A percentile compares a stretch with the other conserved stretches of the same genome.
phyloP scores from a whole-genome alignment of 2,329 filamentous ascomycete species.

The Cladorrhinum sp. region DNA sequence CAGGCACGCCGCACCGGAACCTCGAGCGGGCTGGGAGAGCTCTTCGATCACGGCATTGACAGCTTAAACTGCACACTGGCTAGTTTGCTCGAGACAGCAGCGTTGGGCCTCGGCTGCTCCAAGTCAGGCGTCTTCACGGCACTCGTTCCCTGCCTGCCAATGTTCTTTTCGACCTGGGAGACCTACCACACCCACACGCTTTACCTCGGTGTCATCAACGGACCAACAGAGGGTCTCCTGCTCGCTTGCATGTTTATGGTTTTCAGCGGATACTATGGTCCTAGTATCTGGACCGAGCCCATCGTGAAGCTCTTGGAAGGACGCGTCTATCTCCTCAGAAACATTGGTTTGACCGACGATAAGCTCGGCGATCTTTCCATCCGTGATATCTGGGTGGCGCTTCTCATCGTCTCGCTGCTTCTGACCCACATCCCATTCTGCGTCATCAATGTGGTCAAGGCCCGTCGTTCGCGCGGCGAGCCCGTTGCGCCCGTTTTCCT shows the following conservation, averaged over 20 bases:
- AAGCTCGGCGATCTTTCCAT: slow-evolving; percentile 70
- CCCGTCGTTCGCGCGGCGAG: slow-evolving; percentile 67
- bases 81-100: slow-evolving; percentile 84
- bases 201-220: slow-evolving; percentile 95
- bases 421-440: slow-evolving; percentile 82
- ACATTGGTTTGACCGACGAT: slow-evolving; percentile 40
- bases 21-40: slow-evolving; percentile 88
- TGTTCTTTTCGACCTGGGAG: slow-evolving; percentile 99
- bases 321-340: slow-evolving; percentile 34
- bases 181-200: slow-evolving; percentile 98
- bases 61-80: slow-evolving; percentile 95
- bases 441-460: slow-evolving; percentile 77
- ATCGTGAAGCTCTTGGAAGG: slow-evolving; percentile 66
- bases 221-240: slow-evolving; percentile 90
- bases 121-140: slow-evolving; percentile 87
- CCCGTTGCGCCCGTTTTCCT: slow-evolving; percentile 80
- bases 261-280: slow-evolving; percentile 81
- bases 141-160: slow-evolving; percentile 84
- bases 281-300: slow-evolving; percentile 77
- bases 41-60: slow-evolving; percentile 98
- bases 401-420: slow-evolving; percentile 64
- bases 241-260: slow-evolving; percentile 86
- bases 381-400: slow-evolving; percentile 80
- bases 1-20: slow-evolving; percentile 93
- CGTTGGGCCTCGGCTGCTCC: slow-evolving; percentile 85